Conservation (phyloP, 177 flowering plant genomes). For the Vitis hybrid region DNA sequence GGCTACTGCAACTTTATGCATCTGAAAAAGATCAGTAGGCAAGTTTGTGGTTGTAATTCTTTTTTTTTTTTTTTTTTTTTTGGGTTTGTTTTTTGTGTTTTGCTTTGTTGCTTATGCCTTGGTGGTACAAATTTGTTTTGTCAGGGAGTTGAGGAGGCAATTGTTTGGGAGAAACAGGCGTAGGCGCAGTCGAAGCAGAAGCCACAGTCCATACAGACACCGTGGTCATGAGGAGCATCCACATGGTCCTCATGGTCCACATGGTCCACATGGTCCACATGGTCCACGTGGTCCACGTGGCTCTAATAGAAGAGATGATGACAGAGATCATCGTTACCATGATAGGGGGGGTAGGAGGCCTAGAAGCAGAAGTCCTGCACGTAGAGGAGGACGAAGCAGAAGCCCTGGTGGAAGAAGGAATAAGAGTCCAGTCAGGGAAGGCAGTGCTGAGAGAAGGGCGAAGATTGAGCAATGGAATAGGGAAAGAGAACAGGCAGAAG, state of each 20-base stretch:
- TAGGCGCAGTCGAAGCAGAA: constrained; percentile 74
- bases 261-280: too few relatives aligned
- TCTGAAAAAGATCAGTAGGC: constrained; percentile 90
- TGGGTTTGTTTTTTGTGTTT: not conserved
- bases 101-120: not conserved
- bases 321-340: constrained; percentile 42
- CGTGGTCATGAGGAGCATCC: constrained; percentile 61
- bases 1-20: constrained; percentile 99
- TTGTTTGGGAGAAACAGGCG: constrained; percentile 66
- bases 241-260: too few relatives aligned
- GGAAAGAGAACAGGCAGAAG: constrained; percentile 64
- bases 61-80: not conserved
- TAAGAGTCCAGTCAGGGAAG: constrained; percentile 79
- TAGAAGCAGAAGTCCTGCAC: constrained; percentile 71
- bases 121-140: not conserved
- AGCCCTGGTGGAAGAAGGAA: constrained; percentile 71
- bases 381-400: constrained; percentile 61
- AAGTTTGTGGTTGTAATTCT: not conserved
- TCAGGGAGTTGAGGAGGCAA: constrained; percentile 78
- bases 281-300: constrained; percentile 39
- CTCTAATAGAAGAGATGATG: constrained; percentile 53
- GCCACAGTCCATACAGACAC: constrained; percentile 64
- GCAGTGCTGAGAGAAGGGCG: constrained; percentile 94
- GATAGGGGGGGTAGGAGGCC: constrained; percentile 61
- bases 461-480: constrained; percentile 95